Evolutionary conservation across 169 alveolate species (phyloP).

Genomic region (Plasmodium coatneyi): DNA sequence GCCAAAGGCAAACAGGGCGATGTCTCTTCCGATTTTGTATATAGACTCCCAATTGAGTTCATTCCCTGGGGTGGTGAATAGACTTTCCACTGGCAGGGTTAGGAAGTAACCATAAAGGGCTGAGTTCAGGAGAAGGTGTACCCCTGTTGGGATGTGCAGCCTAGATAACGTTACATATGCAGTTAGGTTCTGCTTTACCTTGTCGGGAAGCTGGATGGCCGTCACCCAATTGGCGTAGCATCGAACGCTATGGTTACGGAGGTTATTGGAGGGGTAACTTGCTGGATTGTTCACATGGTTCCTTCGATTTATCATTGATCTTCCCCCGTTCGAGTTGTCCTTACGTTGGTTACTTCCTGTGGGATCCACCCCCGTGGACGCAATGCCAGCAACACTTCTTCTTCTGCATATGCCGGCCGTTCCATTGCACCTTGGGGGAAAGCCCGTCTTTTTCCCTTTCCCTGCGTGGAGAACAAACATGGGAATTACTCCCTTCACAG

Average conservation of each 20-base stretch:
- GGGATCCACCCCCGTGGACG: neutral
- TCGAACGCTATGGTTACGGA: neutral
- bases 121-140: slow-evolving; percentile 16
- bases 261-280: neutral
- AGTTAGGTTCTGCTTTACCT: slow-evolving; percentile 5
- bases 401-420: neutral
- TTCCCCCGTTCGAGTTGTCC: neutral
- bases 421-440: neutral
- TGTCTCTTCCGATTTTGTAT: slow-evolving; percentile 26
- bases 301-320: neutral
- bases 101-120: slow-evolving; percentile 45
- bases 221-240: neutral
- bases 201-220: neutral
- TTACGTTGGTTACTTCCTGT: neutral
- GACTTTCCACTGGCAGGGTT: slow-evolving; percentile 11
- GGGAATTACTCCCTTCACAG: neutral
- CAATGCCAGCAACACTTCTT: neutral
- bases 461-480: neutral
- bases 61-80: neutral
- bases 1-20: slow-evolving; percentile 77
- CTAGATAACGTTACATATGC: slow-evolving; percentile 7
- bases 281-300: neutral
- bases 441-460: neutral
- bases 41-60: slow-evolving; percentile 1
- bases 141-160: slow-evolving; percentile 29